phyloP scores from a whole-genome alignment of 2,329 filamentous ascomycete genomes.

The Albifimbria verrucaria region DNA sequence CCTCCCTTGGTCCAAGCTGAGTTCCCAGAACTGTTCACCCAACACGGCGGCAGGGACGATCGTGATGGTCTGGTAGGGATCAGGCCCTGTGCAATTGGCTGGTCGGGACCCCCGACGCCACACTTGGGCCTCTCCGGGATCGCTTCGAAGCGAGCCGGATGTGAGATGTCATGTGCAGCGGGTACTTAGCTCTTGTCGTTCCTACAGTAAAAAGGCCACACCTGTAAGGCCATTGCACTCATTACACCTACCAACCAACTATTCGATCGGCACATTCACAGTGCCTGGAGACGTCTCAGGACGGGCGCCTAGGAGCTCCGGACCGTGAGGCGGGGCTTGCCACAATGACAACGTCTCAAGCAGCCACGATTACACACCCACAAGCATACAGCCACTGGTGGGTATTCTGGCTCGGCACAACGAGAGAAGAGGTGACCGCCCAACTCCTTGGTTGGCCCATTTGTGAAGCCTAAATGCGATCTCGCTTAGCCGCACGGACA shows the following conservation, averaged over 20 bases:
- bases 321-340: neutral
- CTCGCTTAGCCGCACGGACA: neutral
- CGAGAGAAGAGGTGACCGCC: too few relatives aligned
- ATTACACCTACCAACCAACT: too few relatives aligned
- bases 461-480: neutral
- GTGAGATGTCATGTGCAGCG: neutral
- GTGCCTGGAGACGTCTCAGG: too few relatives aligned
- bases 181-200: neutral
- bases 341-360: neutral
- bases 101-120: neutral
- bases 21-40: neutral
- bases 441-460: too few relatives aligned
- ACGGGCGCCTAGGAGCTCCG: neutral
- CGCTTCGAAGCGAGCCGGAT: neutral
- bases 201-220: too few relatives aligned
- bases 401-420: too few relatives aligned
- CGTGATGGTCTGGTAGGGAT: neutral
- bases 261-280: too few relatives aligned
- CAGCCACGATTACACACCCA: neutral
- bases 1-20: neutral
- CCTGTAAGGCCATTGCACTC: too few relatives aligned
- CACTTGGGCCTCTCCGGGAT: neutral
- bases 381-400: too few relatives aligned
- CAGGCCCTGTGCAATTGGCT: neutral
- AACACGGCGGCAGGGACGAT: neutral